These are phyloP conservation scores for Phytophthora constricta DNA, from an alignment of 352 stramenopile species.

Conservation along the genomic window DNA sequence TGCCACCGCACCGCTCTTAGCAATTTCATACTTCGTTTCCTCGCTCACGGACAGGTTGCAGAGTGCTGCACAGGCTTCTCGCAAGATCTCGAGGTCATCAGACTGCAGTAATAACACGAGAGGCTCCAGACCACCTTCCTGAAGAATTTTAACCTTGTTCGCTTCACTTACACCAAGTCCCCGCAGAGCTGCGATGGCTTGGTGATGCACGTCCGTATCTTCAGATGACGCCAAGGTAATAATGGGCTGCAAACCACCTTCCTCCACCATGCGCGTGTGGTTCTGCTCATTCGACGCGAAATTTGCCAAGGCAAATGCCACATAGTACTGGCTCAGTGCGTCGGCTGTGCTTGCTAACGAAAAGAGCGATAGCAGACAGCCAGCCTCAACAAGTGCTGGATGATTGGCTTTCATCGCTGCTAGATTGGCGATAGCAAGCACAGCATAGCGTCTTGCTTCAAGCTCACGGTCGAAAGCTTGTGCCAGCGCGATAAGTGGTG, in stretches of 20 bases:
- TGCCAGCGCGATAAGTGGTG: constrained; percentile 89
- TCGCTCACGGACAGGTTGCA: constrained; percentile 96
- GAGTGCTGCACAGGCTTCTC: constrained; percentile 93
- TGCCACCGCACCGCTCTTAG: constrained; percentile 92
- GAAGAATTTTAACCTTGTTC: constrained; percentile 97
- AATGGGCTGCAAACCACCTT: constrained; percentile 95
- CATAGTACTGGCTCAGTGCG: constrained; percentile 94
- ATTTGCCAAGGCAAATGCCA: constrained; percentile 95
- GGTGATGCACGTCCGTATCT: constrained; percentile 95
- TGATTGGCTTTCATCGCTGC: constrained; percentile 96
- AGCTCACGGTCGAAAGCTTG: constrained; percentile 91
- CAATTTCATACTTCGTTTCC: constrained; percentile 98
- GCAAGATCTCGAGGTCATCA: constrained; percentile 93
- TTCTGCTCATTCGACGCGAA: constrained; percentile 94
- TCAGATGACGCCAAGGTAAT: constrained; percentile 92
- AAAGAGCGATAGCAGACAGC: constrained; percentile 92
- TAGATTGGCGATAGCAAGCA: constrained; percentile 95
- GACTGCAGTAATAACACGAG: constrained; percentile 91
- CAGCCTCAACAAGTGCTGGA: constrained; percentile 91
- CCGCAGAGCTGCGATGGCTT: constrained; percentile 93
- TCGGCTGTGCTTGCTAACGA: constrained; percentile 94
- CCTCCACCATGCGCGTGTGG: constrained; percentile 94
- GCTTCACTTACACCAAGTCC: constrained; percentile 91
- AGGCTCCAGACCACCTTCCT: constrained; percentile 95
- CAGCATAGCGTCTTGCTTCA: constrained; percentile 93